Base-by-base conservation (phyloP, 352 stramenopile species). In the Halophytophthora batemanensis region DNA sequence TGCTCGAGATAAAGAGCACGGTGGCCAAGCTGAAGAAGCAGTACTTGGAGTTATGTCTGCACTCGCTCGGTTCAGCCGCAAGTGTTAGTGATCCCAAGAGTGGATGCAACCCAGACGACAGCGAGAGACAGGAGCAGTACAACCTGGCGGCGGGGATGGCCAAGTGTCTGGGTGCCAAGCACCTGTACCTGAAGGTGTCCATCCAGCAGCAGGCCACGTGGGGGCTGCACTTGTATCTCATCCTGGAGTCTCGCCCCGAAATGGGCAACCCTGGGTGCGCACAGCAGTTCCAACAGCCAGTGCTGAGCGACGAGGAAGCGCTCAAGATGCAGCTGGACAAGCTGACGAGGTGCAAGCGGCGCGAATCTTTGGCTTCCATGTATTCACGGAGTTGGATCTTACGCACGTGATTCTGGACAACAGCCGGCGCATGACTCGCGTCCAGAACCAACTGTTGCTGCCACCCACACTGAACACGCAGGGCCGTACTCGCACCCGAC, bases 111-210 rank as follows among this genome's bases (percentile, higher is more conserved):
- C 35, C 46, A 33, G 18, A 28, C 38, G 5, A 23, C 17, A 28
- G 18, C 3, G 23, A 47, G 22, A 29, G 23, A 22, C 17, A 59
- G 22, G 22, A 44, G 45, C 22, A 41, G 21, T 39, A 56, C 18
- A 17, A 42, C 22, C 6, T 46, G 34, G 50, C 45, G 0, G 45
- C 61, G 17, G 64, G 69, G 3, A 43, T 69, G 18, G 53, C 56
- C 8, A 71, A 77, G 31, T 38, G 54, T 13, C 62, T 82, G 10
- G 71, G 71, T 18, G 68, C 71, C 8, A 65, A 82, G 41, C 77
- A 82, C 53, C 62, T 82, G 41, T 72, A 65, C 25, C 49, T 82
- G 4, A 69, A 70, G 23, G 58, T 65, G 5, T 53, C 64, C 18
- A 64, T 82, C 34, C 71, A 77, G 44, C 62, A 76, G 18, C 56